These are phyloP conservation scores for Allium sativum DNA, from an alignment of 106 monocot species.

Conservation along the genomic window DNA sequence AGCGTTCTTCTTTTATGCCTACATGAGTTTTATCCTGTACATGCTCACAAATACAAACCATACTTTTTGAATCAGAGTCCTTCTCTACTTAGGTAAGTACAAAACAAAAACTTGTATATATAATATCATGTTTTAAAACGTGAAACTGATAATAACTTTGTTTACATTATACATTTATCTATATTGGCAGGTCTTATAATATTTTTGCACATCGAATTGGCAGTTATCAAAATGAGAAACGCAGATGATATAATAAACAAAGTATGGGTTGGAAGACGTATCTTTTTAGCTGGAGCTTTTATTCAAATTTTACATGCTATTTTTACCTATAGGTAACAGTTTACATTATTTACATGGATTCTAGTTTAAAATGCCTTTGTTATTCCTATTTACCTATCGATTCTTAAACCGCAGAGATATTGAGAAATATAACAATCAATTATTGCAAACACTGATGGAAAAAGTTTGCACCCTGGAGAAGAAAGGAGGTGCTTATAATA, in stretches of 20 bases:
- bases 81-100: slow-evolving; percentile 61
- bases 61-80: slow-evolving; percentile 55
- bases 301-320: slow-evolving; percentile 65
- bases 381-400: too few species aligned
- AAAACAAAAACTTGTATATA: too few species aligned
- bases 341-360: too few species aligned
- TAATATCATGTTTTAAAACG: too few species aligned
- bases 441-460: too few species aligned
- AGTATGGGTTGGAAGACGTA: slow-evolving; percentile 36
- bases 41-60: slow-evolving; percentile 91
- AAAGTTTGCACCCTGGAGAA: slow-evolving; percentile 51
- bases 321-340: slow-evolving; percentile 25
- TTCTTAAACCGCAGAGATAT: too few species aligned
- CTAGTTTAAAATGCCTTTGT: too few species aligned
- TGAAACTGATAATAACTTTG: background rate
- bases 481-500: slow-evolving; percentile 25
- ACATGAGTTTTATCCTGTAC: slow-evolving; percentile 56
- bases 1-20: slow-evolving; percentile 72
- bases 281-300: slow-evolving; percentile 43
- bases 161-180: background rate
- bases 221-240: slow-evolving; percentile 19
- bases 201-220: slow-evolving; percentile 45
- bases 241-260: slow-evolving; percentile 24
- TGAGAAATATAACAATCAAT: too few species aligned
- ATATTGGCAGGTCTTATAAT: slow-evolving; percentile 46